Evolutionary conservation across 345 rosid genomes (phyloP).

Genomic region (Salix udensis): DNA sequence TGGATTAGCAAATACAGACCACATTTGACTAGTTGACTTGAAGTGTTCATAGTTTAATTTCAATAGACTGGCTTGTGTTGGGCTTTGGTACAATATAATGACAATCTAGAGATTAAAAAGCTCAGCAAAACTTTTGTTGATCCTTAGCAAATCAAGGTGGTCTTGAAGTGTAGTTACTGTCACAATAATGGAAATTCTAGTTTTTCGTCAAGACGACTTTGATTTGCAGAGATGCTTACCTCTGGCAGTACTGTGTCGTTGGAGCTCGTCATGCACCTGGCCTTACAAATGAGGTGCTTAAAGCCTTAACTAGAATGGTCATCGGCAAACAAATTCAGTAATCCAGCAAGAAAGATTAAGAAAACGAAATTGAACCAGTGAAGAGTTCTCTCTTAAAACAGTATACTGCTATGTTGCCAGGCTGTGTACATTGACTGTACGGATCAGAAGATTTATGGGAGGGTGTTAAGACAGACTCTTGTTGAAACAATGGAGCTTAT

Average conservation of each 20-base stretch:
- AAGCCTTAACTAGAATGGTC: conserved; percentile 48
- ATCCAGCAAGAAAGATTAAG: conserved; percentile 36
- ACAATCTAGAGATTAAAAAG: conserved; percentile 12
- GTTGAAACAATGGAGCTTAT: conserved; percentile 26
- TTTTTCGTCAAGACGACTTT: too few species aligned
- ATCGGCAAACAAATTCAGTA: conserved; percentile 18
- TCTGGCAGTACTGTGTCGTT: too few species aligned
- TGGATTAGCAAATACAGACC: too few species aligned
- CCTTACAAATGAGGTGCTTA: too few species aligned
- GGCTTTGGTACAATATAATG: conserved; percentile 32
- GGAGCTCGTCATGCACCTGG: too few species aligned
- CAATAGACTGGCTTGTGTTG: conserved; percentile 32
- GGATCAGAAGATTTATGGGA: conserved; percentile 26
- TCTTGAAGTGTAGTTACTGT: conserved; percentile 23
- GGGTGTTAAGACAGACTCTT: conserved; percentile 30
- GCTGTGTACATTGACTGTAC: conserved; percentile 32
- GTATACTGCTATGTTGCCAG: conserved; percentile 25
- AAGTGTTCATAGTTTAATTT: conserved; percentile 34
- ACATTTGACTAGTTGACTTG: too few species aligned
- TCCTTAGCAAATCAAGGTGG: conserved; percentile 27
- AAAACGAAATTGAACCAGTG: conserved; percentile 36
- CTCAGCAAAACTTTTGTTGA: conserved; percentile 17
- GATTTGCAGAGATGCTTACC: too few species aligned
- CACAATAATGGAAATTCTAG: too few species aligned
- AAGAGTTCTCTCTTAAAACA: conserved; percentile 35